These are phyloP conservation scores for Grosmannia huntii DNA, from an alignment of 2,329 filamentous ascomycete species.

Conservation along the genomic window DNA sequence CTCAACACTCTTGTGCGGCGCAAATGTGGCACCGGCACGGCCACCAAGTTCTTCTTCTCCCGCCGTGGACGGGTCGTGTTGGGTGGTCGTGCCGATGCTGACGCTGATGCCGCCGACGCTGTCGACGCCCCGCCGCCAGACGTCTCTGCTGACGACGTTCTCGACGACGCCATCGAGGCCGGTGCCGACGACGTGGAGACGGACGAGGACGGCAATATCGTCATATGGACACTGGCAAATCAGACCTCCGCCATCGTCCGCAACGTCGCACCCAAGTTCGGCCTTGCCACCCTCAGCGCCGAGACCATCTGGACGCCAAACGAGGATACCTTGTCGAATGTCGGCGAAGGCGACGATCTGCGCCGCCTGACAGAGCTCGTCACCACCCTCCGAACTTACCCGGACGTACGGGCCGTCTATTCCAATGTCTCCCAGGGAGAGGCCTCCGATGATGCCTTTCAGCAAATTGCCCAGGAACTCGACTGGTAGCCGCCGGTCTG, in stretches of 20 bases:
- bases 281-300: constrained; percentile 55
- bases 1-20: constrained; percentile 60
- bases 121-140: background rate
- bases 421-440: constrained; percentile 48
- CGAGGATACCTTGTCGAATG: constrained; percentile 57
- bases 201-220: constrained; percentile 53
- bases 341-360: constrained; percentile 44
- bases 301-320: constrained; percentile 82
- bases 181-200: constrained; percentile 61
- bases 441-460: constrained; percentile 41
- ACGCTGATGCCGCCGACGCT: constrained; percentile 37
- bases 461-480: constrained; percentile 36
- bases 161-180: constrained; percentile 73
- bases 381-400: constrained; percentile 48
- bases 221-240: constrained; percentile 57
- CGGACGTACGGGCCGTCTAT: constrained; percentile 68
- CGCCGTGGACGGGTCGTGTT: constrained; percentile 66
- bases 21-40: constrained; percentile 53
- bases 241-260: constrained; percentile 52
- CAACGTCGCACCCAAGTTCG: constrained; percentile 47
- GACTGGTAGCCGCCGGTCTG: constrained; percentile 21
- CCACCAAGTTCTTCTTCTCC: constrained; percentile 75
- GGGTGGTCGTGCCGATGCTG: constrained; percentile 56
- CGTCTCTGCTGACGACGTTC: constrained; percentile 55
- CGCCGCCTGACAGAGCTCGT: constrained; percentile 47